Conservation (phyloP, 2,329 filamentous ascomycete species). For the Elsinoe arachidis region DNA sequence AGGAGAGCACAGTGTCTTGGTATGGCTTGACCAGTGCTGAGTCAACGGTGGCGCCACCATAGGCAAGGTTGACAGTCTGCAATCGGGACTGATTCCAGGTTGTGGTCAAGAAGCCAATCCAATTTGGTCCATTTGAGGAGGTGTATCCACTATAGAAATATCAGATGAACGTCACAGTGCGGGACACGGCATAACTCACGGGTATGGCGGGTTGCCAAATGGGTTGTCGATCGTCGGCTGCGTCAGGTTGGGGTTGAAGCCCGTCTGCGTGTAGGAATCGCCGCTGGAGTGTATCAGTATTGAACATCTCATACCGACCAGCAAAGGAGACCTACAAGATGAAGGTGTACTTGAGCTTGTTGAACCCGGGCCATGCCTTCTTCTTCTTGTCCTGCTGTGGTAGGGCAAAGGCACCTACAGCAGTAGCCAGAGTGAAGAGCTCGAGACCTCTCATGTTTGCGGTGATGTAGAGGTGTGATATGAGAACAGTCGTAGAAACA, state of each 20-base stretch:
- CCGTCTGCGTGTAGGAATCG: slow-evolving; percentile 52
- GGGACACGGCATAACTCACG: slow-evolving; percentile 18
- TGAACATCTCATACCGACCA: neutral
- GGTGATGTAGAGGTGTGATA: neutral
- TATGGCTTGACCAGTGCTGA: slow-evolving; percentile 45
- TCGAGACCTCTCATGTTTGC: neutral
- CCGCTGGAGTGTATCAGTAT: slow-evolving; percentile 32
- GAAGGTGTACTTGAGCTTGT: slow-evolving; percentile 19
- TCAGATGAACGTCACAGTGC: neutral
- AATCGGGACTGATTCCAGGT: slow-evolving; percentile 38
- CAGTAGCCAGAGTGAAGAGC: neutral
- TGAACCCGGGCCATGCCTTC: slow-evolving; percentile 6
- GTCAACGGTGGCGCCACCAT: slow-evolving; percentile 38
- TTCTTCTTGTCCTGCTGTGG: neutral
- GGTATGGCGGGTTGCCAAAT: slow-evolving; percentile 53
- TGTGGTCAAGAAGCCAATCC: slow-evolving; percentile 44
- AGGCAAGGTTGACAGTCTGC: slow-evolving; percentile 45
- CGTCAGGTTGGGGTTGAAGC: slow-evolving; percentile 45
- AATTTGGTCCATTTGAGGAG: slow-evolving; percentile 41
- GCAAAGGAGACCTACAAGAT: slow-evolving; percentile 20
- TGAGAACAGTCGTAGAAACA: neutral
- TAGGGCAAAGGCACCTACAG: neutral
- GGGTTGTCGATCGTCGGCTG: slow-evolving; percentile 48
- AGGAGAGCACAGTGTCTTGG: slow-evolving; percentile 38
- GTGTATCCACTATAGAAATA: slow-evolving; percentile 19